Evolutionary conservation across 176 grass and related monocot species (phyloP), one percentile per base, ranked within the genome.

Genomic region (Aegilops speltoides): DNA sequence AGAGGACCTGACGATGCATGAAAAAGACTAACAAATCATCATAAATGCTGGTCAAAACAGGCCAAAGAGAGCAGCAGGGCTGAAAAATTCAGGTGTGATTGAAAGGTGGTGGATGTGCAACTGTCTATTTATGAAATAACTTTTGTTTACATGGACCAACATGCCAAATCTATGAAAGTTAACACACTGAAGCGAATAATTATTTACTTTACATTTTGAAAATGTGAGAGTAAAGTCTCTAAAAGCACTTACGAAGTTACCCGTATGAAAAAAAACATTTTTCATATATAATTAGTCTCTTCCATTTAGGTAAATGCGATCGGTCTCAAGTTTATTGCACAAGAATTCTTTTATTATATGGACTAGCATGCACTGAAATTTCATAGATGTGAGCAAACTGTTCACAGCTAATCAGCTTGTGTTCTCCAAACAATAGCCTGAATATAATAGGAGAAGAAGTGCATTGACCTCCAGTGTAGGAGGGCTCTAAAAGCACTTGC

Each of bases 401-500:
- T 36, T 37, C 48, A n/a, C 14, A 12, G 13, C 23, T 26, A 64
- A 28, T 76, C 14, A 15, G 46, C 73, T 43, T 48, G 34, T 33
- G 36, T 25, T 79, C 13, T 25, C 34, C 22, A 38, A 64, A 79
- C 34, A 64, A 63, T 10, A 41, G 59, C 34, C 14, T 20, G 8
- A 74, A 95, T 77, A 82, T 89, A 91, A 82, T 52, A 46, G 25
- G 32, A 50, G 37, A 86, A 77, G 38, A 79, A 82, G 59, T 77
- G 66, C 54, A 73, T 2, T 87, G 28, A 96, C 97, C 97, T 93
- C 97, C 94, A 70, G 97, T 99, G 56, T 99, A 99, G 66, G 97
- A 99, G 88, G 89, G 89, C 81, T n/a, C n/a, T n/a, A n/a, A n/a
- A n/a, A n/a, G n/a, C n/a, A n/a, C n/a, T n/a, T n/a, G n/a, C n/a